Conservation (phyloP, 306 rosid species). For the Mimosa bimucronata region DNA sequence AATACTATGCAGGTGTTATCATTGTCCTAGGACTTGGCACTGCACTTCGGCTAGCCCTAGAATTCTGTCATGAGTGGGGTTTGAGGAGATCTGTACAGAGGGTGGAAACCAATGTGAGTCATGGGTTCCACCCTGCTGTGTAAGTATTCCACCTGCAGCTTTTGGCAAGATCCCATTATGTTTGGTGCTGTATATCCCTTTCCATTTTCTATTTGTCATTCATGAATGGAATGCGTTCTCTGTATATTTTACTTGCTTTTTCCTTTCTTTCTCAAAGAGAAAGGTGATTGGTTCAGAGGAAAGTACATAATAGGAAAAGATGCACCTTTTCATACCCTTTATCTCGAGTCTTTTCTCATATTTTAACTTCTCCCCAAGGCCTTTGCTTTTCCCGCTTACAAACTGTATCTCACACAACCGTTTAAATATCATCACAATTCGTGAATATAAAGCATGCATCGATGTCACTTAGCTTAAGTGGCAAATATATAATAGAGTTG, state of each 20-base stretch:
- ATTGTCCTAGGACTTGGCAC: constrained; percentile 22
- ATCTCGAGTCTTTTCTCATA: neutral
- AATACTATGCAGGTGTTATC: constrained; percentile 11
- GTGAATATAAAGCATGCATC: neutral
- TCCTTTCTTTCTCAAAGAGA: constrained; percentile 2
- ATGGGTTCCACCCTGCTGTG: constrained; percentile 3
- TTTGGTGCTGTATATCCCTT: neutral
- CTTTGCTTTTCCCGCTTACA: neutral
- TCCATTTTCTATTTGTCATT: constrained; percentile 5
- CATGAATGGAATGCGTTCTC: neutral
- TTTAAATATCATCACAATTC: neutral
- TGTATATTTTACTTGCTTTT: constrained; percentile 1
- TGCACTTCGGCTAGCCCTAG: constrained; percentile 18
- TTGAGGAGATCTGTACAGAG: neutral
- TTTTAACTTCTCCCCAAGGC: neutral
- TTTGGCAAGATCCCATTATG: neutral
- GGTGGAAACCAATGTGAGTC: constrained; percentile 10
- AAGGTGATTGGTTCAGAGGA: neutral
- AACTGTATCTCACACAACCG: neutral
- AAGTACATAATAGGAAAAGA: neutral
- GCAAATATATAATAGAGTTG: neutral
- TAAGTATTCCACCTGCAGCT: neutral
- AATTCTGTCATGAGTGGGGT: constrained; percentile 20
- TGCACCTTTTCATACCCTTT: constrained; percentile 4
- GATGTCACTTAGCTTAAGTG: neutral